Evolutionary conservation across 768 basidiomycete species (phyloP), one percentile per base, ranked within the genome.

Genomic region (Kwoniella heveanensis): DNA sequence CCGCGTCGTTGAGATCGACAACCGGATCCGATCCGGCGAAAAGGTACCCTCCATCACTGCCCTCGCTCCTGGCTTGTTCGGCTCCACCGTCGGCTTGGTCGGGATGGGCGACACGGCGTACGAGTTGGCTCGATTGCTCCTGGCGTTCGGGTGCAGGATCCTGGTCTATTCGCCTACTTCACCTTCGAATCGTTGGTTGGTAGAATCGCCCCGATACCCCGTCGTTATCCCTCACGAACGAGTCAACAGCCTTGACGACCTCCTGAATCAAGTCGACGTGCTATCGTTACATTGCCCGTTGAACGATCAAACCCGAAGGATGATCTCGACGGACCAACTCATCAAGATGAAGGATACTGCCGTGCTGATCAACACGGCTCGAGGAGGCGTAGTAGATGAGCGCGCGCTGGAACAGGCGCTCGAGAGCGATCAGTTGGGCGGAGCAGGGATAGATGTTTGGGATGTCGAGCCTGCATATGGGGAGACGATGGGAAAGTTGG

Each of bases 251-350:
- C 68, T 81, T 9, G 70, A 78, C 15, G 76, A 77, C 36, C 58
- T 82, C 21, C 65, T 80, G 3, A 44, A 55, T 1, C 46, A 60
- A 9, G 50, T 64, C 19, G 80, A 82, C 60, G 73, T 82, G 15
- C 47, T 82, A 2, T 76, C 74, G 9, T 59, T 82, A 13, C 80
- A 81, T 57, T 80, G 78, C 67, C 81, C 80, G 1, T 62, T 79
- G 39, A 71, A 69, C 17, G 64, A 73, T 12, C 19, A 49, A 19
- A 81, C 80, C 2, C 57, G 62, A 21, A 61, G 72, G 17, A 21
- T 81, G 47, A 72, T 82, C 49, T 65, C 71, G 2, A 63, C 62
- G 25, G 30, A 47, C 2, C 65, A 80, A 49, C 52, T 82, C 32
- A 54, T 44, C 4, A 56, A 68, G 60, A 77, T 81, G 71, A 76